A percentile compares a stretch with the other conserved stretches of the same genome.
Conservation (phyloP, 2,329 filamentous ascomycete species). For the Cordyceps tenuipes region DNA sequence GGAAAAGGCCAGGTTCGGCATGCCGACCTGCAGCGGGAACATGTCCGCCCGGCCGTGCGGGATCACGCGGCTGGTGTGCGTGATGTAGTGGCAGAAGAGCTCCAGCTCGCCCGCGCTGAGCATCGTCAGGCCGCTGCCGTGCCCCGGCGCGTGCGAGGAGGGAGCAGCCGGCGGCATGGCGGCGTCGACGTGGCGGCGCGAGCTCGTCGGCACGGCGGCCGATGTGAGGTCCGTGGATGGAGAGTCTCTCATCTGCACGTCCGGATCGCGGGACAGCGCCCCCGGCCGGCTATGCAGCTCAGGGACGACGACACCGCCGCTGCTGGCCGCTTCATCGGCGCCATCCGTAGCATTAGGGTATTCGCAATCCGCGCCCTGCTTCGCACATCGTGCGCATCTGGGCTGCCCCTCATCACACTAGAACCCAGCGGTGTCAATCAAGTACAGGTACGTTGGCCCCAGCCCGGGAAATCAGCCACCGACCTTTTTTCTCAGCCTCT, state of each 20-base stretch:
- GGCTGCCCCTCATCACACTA: constrained; percentile 28
- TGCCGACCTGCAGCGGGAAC: constrained; percentile 32
- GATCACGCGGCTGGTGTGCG: constrained; percentile 30
- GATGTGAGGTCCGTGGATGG: not conserved
- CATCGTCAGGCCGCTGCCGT: not conserved
- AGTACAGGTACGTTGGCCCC: no score
- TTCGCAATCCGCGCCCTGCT: constrained; percentile 21
- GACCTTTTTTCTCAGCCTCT: constrained; percentile 6
- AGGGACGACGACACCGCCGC: not conserved
- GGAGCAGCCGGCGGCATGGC: not conserved
- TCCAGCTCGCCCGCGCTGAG: constrained; percentile 22
- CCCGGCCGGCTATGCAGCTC: not conserved
- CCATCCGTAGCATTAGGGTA: constrained; percentile 17
- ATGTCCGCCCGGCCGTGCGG: constrained; percentile 29
- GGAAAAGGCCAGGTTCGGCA: constrained; percentile 33
- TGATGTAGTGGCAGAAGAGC: constrained; percentile 33
- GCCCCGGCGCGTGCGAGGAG: not conserved
- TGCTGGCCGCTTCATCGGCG: constrained; percentile 7
- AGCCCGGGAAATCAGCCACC: not conserved
- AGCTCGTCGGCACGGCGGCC: not conserved
- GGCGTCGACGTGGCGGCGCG: not conserved
- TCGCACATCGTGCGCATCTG: constrained; percentile 26
- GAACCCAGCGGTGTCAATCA: not conserved
- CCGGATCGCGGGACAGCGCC: not conserved
- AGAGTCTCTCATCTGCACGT: not conserved